Percentiles rank a stretch among this genome's conserved stretches.
Conservation (phyloP, 2,329 filamentous ascomycete genomes). For the Fusarium equiseti region DNA sequence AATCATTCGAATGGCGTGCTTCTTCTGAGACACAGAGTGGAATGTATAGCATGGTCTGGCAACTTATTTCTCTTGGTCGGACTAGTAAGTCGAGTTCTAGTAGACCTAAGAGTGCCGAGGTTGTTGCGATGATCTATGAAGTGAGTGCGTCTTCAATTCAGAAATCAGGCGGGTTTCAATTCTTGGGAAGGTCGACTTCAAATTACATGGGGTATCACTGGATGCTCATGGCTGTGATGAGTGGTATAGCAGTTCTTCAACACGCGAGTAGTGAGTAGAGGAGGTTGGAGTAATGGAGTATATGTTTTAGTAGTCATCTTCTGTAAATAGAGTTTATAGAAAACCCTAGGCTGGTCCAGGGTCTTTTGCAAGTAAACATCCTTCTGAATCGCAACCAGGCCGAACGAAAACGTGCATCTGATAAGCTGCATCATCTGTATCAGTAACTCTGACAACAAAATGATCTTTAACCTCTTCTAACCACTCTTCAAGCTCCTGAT, state of each 20-base stretch:
- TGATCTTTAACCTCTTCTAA: background rate
- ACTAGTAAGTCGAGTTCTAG: background rate
- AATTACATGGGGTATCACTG: slow-evolving; percentile 32
- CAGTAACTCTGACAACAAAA: background rate
- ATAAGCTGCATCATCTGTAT: background rate
- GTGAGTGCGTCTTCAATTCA: background rate
- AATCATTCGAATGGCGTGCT: slow-evolving; percentile 30
- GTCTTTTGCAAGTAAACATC: background rate
- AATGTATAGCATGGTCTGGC: slow-evolving; percentile 20
- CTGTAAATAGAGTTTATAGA: background rate
- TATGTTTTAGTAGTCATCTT: background rate
- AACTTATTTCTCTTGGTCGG: slow-evolving; percentile 21
- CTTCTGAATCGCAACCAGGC: background rate
- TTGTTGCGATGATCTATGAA: slow-evolving; percentile 30
- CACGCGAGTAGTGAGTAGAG: background rate
- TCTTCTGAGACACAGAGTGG: slow-evolving; percentile 15
- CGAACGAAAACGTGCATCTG: background rate
- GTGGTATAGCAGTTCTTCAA: slow-evolving; percentile 16
- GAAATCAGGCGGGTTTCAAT: slow-evolving; percentile 15
- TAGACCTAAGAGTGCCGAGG: slow-evolving; percentile 7
- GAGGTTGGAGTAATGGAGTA: background rate
- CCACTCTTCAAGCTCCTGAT: background rate
- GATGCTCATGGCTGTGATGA: slow-evolving; percentile 28
- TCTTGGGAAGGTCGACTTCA: slow-evolving; percentile 17
- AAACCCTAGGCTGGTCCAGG: background rate